Evolutionary conservation across 169 alveolate genomes (phyloP), one percentile per base, ranked within the genome.

Genomic region (Plasmodium billcollinsi): DNA sequence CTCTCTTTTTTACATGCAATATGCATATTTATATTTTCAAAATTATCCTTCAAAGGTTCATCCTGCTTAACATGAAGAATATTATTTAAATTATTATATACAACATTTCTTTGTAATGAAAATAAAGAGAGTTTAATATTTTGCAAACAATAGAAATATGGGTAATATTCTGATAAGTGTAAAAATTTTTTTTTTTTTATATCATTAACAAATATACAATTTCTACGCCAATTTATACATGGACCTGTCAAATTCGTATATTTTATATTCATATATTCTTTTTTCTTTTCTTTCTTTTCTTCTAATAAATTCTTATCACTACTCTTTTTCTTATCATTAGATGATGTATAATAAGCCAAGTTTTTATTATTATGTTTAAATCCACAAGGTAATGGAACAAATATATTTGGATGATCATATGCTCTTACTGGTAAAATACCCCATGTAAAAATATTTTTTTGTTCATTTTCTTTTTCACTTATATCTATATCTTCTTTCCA

Each of bases 341-440:
- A 43, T 39, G 61, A 74, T 8, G 47, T 86, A 88, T 95, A 95
- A 88, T 95, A 95, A 0, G 97, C 96, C 92, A 92, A 95, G 49
- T 74, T 89, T 69, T 93, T 95, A 88, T 93, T 94, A 26, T 95
- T 95, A 49, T 93, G 95, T 54, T 94, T 92, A 70, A 94, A 96
- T 9, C 98, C 98, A 63, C 97, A 97, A 2, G 98, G 98, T 33
- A 96, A 92, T 1, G 98, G 97, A 56, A 96, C 97, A 54, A 95
- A 85, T 14, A 88, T 93, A 43, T 96, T 92, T 15, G 98, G 98
- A 66, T 88, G 95, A 61, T 96, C 97, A 39, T 94, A 66, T 14
- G 98, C 98, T 43, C 98, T 88, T 20, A 96, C 96, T 8, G 98
- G 98, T 66, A 96, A 93, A 11, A 95, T 90, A 0, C 98, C 98